These are phyloP conservation scores for Coemansia sp. DNA, from an alignment of 192 early-diverging fungal genomes.

Conservation along the genomic window DNA sequence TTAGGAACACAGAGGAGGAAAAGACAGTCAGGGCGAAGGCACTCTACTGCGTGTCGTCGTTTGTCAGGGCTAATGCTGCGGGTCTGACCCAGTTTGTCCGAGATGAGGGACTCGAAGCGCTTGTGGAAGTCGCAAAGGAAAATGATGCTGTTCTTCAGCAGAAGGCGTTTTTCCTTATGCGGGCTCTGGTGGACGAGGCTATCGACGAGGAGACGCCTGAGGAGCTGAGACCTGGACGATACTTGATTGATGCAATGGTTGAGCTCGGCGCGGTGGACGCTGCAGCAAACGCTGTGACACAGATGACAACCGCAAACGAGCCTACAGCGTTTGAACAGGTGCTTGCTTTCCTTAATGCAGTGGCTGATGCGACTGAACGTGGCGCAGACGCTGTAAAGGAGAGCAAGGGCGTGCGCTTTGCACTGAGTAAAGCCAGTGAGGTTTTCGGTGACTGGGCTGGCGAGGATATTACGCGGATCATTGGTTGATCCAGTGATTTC, in stretches of 20 bases:
- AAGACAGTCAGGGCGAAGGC: constrained; percentile 62
- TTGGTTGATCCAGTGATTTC: background rate
- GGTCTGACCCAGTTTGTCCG: constrained; percentile 60
- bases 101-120: constrained; percentile 35
- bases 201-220: constrained; percentile 35
- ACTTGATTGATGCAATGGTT: constrained; percentile 41
- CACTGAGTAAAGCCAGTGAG: constrained; percentile 4
- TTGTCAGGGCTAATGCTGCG: constrained; percentile 57
- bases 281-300: constrained; percentile 47
- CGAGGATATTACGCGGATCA: constrained; percentile 3
- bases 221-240: constrained; percentile 29
- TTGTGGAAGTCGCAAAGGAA: constrained; percentile 48
- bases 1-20: constrained; percentile 36
- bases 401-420: constrained; percentile 9
- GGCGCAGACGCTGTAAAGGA: constrained; percentile 15
- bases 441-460: constrained; percentile 14
- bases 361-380: constrained; percentile 17
- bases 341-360: constrained; percentile 16
- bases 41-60: constrained; percentile 67
- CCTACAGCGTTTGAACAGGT: constrained; percentile 31
- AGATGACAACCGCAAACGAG: constrained; percentile 46
- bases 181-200: constrained; percentile 62
- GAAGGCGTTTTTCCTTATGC: constrained; percentile 64
- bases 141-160: constrained; percentile 27
- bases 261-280: constrained; percentile 51